A percentile compares a stretch with the other conserved stretches of the same genome.
Evolutionary conservation across 108 stramenopile genomes (phyloP).

Genomic region (Epithemia pelagica): DNA sequence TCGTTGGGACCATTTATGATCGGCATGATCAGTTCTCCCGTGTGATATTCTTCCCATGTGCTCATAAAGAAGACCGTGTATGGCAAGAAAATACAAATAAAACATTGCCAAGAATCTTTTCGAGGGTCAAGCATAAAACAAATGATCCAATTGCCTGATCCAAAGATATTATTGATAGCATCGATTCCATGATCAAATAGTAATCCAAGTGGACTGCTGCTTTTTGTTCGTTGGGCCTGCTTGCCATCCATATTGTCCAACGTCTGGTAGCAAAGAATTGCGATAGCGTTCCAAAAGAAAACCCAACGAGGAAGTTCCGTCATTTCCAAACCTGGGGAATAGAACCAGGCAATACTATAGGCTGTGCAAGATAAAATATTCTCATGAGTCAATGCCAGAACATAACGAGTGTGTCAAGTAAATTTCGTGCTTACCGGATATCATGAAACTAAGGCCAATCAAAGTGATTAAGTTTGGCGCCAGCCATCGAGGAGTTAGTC

Average conservation of each 20-base stretch:
- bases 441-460: conserved; percentile 73
- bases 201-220: conserved; percentile 87
- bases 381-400: not conserved
- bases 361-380: conserved; percentile 13
- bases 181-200: conserved; percentile 98
- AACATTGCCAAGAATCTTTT: conserved; percentile 19
- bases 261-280: conserved; percentile 92
- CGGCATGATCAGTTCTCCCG: conserved; percentile 72
- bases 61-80: conserved; percentile 65
- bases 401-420: not conserved
- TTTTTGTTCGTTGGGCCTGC: conserved; percentile 88
- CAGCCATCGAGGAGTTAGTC: conserved; percentile 58
- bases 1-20: conserved; percentile 82
- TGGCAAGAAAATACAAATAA: conserved; percentile 41
- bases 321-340: conserved; percentile 36
- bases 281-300: conserved; percentile 71
- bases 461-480: conserved; percentile 92
- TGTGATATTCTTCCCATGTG: conserved; percentile 87
- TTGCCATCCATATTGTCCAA: conserved; percentile 99
- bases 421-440: conserved; percentile 10
- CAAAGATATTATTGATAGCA: conserved; percentile 81
- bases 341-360: conserved; percentile 59
- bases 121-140: conserved; percentile 46
- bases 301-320: conserved; percentile 65
- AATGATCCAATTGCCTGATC: conserved; percentile 73